Evolutionary conservation across 371 early-diverging fungal species (phyloP).

Genomic region (Rhizopus arrhizus): DNA sequence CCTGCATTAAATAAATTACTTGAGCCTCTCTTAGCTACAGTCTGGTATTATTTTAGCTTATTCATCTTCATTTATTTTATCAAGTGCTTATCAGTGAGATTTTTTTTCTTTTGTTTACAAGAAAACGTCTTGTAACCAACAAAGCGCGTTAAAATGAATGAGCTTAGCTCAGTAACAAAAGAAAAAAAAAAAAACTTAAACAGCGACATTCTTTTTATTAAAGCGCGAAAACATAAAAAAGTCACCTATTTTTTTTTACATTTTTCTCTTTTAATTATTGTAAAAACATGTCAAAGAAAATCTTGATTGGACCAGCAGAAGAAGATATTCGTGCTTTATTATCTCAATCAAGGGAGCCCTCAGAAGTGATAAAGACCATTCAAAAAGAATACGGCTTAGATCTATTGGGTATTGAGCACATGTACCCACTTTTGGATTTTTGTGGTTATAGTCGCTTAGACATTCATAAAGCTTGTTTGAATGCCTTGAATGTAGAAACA

Average conservation of each 20-base stretch:
- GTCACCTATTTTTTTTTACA: not conserved
- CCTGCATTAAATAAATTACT: too few relatives aligned
- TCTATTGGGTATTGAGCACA: conserved; percentile 58
- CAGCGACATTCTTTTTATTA: too few relatives aligned
- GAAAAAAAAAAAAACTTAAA: too few relatives aligned
- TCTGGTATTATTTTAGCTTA: too few relatives aligned
- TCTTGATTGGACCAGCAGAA: conserved; percentile 37
- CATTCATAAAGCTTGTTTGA: conserved; percentile 60
- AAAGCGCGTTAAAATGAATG: too few relatives aligned
- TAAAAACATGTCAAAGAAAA: conserved; percentile 15
- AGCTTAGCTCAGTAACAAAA: too few relatives aligned
- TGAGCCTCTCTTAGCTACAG: too few relatives aligned
- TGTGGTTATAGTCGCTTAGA: conserved; percentile 57
- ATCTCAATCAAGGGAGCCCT: conserved; percentile 42
- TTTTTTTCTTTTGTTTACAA: too few relatives aligned
- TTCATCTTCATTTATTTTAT: too few relatives aligned
- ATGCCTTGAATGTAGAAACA: conserved; percentile 52
- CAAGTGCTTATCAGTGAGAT: too few relatives aligned
- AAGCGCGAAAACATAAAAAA: not conserved
- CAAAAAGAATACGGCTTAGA: conserved; percentile 44
- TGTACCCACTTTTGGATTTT: conserved; percentile 64
- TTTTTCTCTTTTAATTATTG: not conserved
- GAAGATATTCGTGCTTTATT: conserved; percentile 37
- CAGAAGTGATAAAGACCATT: conserved; percentile 42
- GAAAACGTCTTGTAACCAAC: too few relatives aligned